Conservation (phyloP, 73 alveolate genomes). For the Tetrahymena borealis region DNA sequence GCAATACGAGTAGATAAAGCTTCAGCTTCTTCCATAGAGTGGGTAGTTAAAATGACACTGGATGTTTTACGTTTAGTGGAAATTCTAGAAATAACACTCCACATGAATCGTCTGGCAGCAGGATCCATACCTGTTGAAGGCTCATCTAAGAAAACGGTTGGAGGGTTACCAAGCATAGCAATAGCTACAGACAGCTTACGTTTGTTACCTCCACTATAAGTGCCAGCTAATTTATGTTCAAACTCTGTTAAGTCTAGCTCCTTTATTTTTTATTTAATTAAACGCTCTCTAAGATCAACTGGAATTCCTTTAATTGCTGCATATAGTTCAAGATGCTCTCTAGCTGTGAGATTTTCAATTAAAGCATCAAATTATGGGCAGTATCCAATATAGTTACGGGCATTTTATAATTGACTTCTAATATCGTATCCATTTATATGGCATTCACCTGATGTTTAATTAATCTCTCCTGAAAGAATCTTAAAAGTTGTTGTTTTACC, state of each 20-base stretch:
- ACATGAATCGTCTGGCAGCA: conserved; percentile 94
- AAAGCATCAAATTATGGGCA: conserved; percentile 98
- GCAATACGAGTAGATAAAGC: conserved; percentile 86
- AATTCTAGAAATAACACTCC: conserved; percentile 93
- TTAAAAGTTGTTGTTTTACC: conserved; percentile 98
- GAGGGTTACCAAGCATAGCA: conserved; percentile 98
- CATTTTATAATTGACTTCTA: conserved; percentile 58
- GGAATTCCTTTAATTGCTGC: conserved; percentile 92
- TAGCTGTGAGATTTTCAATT: conserved; percentile 84
- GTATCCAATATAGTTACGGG: conserved; percentile 89
- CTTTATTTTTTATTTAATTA: conserved; percentile 68
- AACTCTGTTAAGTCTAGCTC: conserved; percentile 82
- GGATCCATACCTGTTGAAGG: conserved; percentile 99
- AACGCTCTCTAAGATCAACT: conserved; percentile 46
- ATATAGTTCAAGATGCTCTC: conserved; percentile 91
- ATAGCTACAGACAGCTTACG: conserved; percentile 97
- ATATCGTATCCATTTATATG: conserved; percentile 82
- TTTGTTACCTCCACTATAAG: conserved; percentile 94
- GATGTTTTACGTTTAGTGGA: conserved; percentile 85
- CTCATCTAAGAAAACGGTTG: conserved; percentile 96
- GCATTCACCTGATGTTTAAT: conserved; percentile 80
- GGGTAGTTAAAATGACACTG: conserved; percentile 87
- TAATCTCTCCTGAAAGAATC: conserved; percentile 85
- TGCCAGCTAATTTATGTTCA: conserved; percentile 76
- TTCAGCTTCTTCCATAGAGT: conserved; percentile 97